Evolutionary conservation across 2,329 filamentous ascomycete species (phyloP).

Genomic region (Kalmusia sp.): DNA sequence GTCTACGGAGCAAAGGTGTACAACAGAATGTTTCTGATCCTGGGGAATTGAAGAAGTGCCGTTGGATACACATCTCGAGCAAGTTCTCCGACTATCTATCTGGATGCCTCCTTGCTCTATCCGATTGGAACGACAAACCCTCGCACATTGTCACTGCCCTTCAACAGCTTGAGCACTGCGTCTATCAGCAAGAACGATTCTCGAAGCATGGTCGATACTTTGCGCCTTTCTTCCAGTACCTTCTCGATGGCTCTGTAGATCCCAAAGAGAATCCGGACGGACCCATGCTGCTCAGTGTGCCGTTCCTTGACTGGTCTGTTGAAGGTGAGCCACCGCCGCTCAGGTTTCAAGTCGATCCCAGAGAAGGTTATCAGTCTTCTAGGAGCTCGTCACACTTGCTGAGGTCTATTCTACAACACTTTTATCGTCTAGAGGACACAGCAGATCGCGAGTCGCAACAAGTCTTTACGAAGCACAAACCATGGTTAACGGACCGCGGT

Average conservation of each 20-base stretch:
- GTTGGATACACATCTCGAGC: conserved; percentile 54
- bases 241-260: conserved; percentile 24
- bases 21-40: conserved; percentile 38
- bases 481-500: conserved; percentile 50
- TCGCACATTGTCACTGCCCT: conserved; percentile 25
- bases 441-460: conserved; percentile 49
- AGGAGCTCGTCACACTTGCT: conserved; percentile 48
- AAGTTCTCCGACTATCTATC: conserved; percentile 50
- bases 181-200: conserved; percentile 51
- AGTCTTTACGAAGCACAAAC: conserved; percentile 52
- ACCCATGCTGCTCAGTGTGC: conserved; percentile 48
- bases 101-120: conserved; percentile 41
- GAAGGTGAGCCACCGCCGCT: conserved; percentile 47
- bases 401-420: conserved; percentile 51
- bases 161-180: conserved; percentile 44
- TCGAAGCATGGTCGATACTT: conserved; percentile 55
- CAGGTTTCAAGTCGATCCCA: conserved; percentile 51
- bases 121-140: conserved; percentile 36
- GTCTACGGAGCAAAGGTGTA: conserved; percentile 41
- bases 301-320: conserved; percentile 52
- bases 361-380: conserved; percentile 50
- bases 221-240: conserved; percentile 48
- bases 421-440: conserved; percentile 53
- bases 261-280: conserved; percentile 9
- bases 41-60: conserved; percentile 39